phyloP scores from a whole-genome alignment of 2,329 filamentous ascomycete genomes.

The Scleromitrula shiraiana region DNA sequence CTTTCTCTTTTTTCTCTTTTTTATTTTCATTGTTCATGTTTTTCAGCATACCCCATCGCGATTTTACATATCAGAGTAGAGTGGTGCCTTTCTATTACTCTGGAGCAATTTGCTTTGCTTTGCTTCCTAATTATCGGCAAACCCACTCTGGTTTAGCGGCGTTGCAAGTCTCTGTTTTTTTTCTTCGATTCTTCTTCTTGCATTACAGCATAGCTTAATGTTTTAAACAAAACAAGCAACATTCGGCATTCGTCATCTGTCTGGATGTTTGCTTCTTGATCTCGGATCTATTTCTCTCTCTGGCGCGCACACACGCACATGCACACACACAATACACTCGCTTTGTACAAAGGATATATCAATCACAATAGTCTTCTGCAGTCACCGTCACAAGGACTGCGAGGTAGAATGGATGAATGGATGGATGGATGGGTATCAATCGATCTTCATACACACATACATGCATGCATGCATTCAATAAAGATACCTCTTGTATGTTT shows the following conservation, averaged over 20 bases:
- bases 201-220: constrained; percentile 8
- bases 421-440: too few relatives aligned
- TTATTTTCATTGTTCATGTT: constrained; percentile 20
- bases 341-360: constrained; percentile 6
- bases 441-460: too few relatives aligned
- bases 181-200: not conserved
- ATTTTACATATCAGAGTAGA: constrained; percentile 16
- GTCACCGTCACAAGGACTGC: constrained; percentile 6
- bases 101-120: constrained; percentile 2
- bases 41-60: constrained; percentile 22
- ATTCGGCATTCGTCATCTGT: too few relatives aligned
- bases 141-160: not conserved
- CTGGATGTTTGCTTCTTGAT: too few relatives aligned
- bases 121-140: constrained; percentile 3
- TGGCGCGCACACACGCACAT: too few relatives aligned
- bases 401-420: constrained; percentile 1
- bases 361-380: not conserved
- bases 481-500: too few relatives aligned
- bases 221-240: constrained; percentile 2
- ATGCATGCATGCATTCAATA: too few relatives aligned
- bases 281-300: not conserved
- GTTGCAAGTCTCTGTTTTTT: not conserved
- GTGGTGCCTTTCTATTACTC: not conserved
- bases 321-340: too few relatives aligned
- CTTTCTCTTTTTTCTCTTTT: constrained; percentile 20